Evolutionary conservation across 176 grass and related monocot genomes (phyloP), one percentile per base, ranked within the genome.

Genomic region (Rhynchospora tenuis): DNA sequence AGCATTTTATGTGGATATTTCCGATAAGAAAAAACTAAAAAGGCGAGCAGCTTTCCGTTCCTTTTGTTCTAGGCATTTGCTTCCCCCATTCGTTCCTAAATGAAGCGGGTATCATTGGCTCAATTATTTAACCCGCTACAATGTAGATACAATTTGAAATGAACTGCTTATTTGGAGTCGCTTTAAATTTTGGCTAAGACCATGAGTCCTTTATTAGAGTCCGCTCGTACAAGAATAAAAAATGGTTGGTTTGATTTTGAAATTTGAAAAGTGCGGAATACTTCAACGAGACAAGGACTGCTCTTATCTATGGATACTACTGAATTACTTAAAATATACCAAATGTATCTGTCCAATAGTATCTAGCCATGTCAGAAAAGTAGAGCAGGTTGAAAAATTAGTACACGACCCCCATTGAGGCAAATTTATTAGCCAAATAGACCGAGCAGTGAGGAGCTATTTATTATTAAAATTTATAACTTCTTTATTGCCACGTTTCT

Each of bases 201-300:
- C 33, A 7, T 27, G 8, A 43, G 54, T n/a, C 26, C 59, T 79
- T 79, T 27, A 4, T 33, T 33, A 31, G 46, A 58, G 6, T 79
- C 75, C 23, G 59, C 23, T 79, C n/a, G 52, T 42, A 59, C 9
- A 43, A 79, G 26, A 59, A 60, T 59, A n/a, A 33, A 38, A 79
- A 78, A 78, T 59, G 50, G 16, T 64, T 81, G 58, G 59, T 61
- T 63, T 26, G 42, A 64, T 19, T 81, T 81, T 11, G 33, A 81
- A 81, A 81, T 65, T 81, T 81, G 33, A 81, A 81, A 81, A 62
- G 79, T 65, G 58, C n/a, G 26, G 19, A 61, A 80, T 61, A 60
- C 28, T 80, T 61, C 33, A 61, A 6, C 20, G 57, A 42, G 29
- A 61, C 28, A 57, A 14, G 16, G 77, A 80, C 27, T 7, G 15